phyloP scores from a whole-genome alignment of 345 rosid species.

The Barbarea vulgaris region DNA sequence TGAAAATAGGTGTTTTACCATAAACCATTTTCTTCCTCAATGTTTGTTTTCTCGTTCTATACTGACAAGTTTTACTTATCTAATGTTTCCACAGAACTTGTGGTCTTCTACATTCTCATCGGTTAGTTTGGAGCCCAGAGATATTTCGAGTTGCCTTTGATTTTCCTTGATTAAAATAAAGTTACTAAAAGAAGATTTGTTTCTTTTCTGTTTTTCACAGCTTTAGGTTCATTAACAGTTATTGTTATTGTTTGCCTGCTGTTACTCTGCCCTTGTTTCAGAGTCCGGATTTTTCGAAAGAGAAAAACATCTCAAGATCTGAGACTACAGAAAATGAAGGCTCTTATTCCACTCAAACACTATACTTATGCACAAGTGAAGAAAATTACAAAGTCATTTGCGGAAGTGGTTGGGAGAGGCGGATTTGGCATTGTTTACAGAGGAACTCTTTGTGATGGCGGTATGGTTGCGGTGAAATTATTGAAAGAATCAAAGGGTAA shows the following conservation, averaged over 20 bases:
- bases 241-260: background rate
- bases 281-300: too few relatives aligned
- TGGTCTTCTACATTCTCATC: too few relatives aligned
- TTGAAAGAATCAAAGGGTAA: conserved; percentile 30
- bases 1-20: too few relatives aligned
- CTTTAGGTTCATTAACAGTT: background rate
- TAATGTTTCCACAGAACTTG: too few relatives aligned
- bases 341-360: conserved; percentile 34
- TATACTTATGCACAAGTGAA: conserved; percentile 26
- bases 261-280: background rate
- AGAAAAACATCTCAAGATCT: background rate
- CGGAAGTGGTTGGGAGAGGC: conserved; percentile 34
- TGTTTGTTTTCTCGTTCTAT: too few relatives aligned
- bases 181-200: too few relatives aligned
- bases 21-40: too few relatives aligned
- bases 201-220: too few relatives aligned
- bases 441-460: conserved; percentile 34
- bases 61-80: too few relatives aligned
- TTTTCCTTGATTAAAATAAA: too few relatives aligned
- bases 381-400: conserved; percentile 41
- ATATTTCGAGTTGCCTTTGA: too few relatives aligned
- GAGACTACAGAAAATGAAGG: background rate
- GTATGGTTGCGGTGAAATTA: conserved; percentile 37
- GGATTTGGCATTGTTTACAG: conserved; percentile 35
- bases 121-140: too few relatives aligned